Evolutionary conservation across 2,329 filamentous ascomycete genomes (phyloP).

Genomic region (Penicillium frequentans): DNA sequence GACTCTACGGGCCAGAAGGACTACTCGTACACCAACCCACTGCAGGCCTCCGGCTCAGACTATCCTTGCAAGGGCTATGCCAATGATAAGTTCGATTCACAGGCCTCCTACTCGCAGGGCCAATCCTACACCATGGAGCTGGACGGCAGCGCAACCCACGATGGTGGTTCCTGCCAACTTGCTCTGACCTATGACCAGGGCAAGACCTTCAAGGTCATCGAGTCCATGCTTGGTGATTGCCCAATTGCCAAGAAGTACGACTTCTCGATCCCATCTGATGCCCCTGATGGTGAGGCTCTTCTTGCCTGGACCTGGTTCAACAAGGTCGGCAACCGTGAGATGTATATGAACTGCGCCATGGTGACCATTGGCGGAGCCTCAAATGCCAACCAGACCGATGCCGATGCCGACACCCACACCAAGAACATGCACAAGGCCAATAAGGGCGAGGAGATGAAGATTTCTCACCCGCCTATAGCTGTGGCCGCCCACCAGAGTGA

Average conservation of each 20-base stretch:
- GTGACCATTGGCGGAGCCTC: slow-evolving; percentile 56
- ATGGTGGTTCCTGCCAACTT: slow-evolving; percentile 74
- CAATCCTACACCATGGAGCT: slow-evolving; percentile 64
- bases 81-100: slow-evolving; percentile 52
- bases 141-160: slow-evolving; percentile 62
- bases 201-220: slow-evolving; percentile 66
- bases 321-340: slow-evolving; percentile 73
- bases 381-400: slow-evolving; percentile 1
- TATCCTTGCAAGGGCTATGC: slow-evolving; percentile 76
- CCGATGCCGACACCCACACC: not conserved
- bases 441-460: slow-evolving; percentile 6
- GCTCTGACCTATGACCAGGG: slow-evolving; percentile 73
- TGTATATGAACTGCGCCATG: slow-evolving; percentile 83
- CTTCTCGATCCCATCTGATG: slow-evolving; percentile 67
- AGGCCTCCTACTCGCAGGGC: slow-evolving; percentile 64
- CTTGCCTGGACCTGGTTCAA: slow-evolving; percentile 81
- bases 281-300: slow-evolving; percentile 61
- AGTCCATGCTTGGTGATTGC: slow-evolving; percentile 62
- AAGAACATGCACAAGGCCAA: not conserved
- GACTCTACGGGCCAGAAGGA: slow-evolving; percentile 55
- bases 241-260: slow-evolving; percentile 55
- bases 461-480: slow-evolving; percentile 6
- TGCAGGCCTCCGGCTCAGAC: slow-evolving; percentile 59
- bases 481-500: slow-evolving; percentile 2
- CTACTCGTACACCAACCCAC: slow-evolving; percentile 70